phyloP scores from a whole-genome alignment of 371 early-diverging fungal genomes.

The Rozella allomycis region DNA sequence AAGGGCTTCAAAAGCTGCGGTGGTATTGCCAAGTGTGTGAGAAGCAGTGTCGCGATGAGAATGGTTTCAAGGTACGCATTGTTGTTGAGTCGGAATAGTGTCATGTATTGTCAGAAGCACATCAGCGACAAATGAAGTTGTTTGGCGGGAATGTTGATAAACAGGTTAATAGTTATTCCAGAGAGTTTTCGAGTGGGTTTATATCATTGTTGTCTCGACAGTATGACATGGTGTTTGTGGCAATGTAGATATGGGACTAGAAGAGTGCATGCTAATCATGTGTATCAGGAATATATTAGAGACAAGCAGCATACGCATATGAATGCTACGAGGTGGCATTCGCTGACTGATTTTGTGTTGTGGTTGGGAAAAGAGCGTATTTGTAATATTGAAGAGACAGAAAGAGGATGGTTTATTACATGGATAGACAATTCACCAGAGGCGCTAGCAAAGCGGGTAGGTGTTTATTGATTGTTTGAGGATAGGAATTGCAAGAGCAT shows the following conservation, averaged over 20 bases:
- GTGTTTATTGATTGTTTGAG: not conserved
- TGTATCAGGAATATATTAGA: slow-evolving; percentile 84
- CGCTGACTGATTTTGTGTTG: slow-evolving; percentile 62
- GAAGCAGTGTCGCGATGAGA: slow-evolving; percentile 67
- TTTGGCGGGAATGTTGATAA: slow-evolving; percentile 51
- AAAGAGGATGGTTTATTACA: slow-evolving; percentile 63
- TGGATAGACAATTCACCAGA: slow-evolving; percentile 84
- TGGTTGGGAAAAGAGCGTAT: slow-evolving; percentile 62
- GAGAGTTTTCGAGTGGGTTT: slow-evolving; percentile 46
- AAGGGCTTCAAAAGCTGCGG: slow-evolving; percentile 75
- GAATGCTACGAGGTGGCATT: slow-evolving; percentile 81
- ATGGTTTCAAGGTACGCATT: slow-evolving; percentile 58
- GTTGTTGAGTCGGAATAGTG: slow-evolving; percentile 16
- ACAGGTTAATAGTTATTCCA: slow-evolving; percentile 42
- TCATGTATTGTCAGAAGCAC: slow-evolving; percentile 70
- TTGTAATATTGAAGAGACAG: slow-evolving; percentile 65
- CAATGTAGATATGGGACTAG: slow-evolving; percentile 46
- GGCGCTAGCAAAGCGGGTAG: slow-evolving; percentile 43
- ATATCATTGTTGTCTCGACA: slow-evolving; percentile 43
- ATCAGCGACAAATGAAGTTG: slow-evolving; percentile 75
- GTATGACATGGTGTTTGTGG: slow-evolving; percentile 6
- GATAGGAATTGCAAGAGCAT: slow-evolving; percentile 55
- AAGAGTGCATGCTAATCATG: slow-evolving; percentile 64
- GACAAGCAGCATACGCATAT: slow-evolving; percentile 81
- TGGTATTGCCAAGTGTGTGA: slow-evolving; percentile 44